These are phyloP conservation scores for Pyrenula aspistea DNA, from an alignment of 495 filamentous ascomycete genomes.

Conservation along the genomic window DNA sequence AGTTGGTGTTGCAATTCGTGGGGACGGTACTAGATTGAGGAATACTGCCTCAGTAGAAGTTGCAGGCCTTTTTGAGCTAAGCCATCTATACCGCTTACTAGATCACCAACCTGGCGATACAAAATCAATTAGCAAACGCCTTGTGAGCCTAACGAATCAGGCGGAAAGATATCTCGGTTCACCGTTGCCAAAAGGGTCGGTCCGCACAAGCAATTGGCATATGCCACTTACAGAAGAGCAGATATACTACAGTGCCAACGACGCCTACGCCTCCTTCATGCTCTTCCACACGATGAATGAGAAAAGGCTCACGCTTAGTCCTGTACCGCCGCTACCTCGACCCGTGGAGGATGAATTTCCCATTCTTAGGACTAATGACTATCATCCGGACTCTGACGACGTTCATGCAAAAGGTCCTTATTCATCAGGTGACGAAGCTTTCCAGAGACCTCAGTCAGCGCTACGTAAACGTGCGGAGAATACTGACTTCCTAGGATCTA, in stretches of 20 bases:
- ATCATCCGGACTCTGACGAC: not conserved
- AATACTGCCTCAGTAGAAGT: constrained; percentile 52
- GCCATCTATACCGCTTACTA: constrained; percentile 65
- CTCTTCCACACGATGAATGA: constrained; percentile 58
- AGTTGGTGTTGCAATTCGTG: constrained; percentile 64
- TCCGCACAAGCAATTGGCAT: constrained; percentile 43
- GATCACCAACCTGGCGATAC: constrained; percentile 41
- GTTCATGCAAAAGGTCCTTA: too few species aligned
- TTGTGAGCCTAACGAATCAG: constrained; percentile 54
- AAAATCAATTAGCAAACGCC: constrained; percentile 47
- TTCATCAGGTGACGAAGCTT: not conserved
- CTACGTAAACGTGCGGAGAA: not conserved
- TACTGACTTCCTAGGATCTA: not conserved
- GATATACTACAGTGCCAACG: constrained; percentile 40
- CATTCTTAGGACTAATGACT: constrained; percentile 21
- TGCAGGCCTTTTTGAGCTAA: constrained; percentile 63
- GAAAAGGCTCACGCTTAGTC: constrained; percentile 49
- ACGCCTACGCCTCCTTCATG: constrained; percentile 70
- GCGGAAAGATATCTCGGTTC: constrained; percentile 60
- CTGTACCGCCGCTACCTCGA: constrained; percentile 55
- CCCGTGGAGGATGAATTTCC: constrained; percentile 53
- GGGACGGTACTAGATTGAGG: constrained; percentile 57
- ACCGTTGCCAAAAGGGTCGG: constrained; percentile 58
- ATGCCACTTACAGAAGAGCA: not conserved
- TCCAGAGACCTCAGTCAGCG: not conserved